A percentile compares a stretch with the other conserved stretches of the same genome.
Conservation (phyloP, 208 protist genomes). For the Herpetomonas samuelpessoai region DNA sequence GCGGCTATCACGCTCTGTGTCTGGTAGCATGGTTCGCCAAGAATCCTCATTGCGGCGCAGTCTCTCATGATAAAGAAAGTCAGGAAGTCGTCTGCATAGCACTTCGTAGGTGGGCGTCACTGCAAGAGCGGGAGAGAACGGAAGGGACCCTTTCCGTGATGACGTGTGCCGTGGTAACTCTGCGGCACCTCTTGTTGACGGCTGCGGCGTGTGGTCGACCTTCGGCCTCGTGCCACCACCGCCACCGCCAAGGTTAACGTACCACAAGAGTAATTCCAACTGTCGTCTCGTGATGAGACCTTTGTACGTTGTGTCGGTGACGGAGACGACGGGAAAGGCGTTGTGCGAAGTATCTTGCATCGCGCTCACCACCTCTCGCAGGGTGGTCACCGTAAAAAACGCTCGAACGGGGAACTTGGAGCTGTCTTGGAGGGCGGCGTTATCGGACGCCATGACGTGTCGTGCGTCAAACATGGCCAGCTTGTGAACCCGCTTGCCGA, state of each 20-base stretch:
- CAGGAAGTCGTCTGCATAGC: background rate
- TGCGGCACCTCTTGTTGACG: too few relatives aligned
- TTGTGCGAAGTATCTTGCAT: constrained; percentile 32
- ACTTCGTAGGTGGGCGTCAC: background rate
- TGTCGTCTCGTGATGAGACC: constrained; percentile 38
- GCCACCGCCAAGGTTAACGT: constrained; percentile 31
- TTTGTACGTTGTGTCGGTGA: constrained; percentile 45
- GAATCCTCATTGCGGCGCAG: background rate
- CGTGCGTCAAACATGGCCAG: constrained; percentile 41
- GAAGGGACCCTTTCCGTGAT: too few relatives aligned
- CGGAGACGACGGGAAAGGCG: constrained; percentile 52
- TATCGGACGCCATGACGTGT: constrained; percentile 30
- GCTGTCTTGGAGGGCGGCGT: too few relatives aligned
- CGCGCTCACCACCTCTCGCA: constrained; percentile 27
- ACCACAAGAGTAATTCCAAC: constrained; percentile 48
- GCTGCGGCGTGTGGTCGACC: too few relatives aligned
- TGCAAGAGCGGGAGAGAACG: background rate
- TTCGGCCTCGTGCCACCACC: constrained; percentile 1
- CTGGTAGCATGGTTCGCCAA: background rate
- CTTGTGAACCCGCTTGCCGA: constrained; percentile 37
- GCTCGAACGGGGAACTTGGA: constrained; percentile 17
- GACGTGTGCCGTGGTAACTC: too few relatives aligned
- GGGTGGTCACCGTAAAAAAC: constrained; percentile 31
- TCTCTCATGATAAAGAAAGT: background rate
- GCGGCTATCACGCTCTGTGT: too few relatives aligned